Evolutionary conservation across 2,329 filamentous ascomycete genomes (phyloP).

Genomic region (Penicillium sp.): DNA sequence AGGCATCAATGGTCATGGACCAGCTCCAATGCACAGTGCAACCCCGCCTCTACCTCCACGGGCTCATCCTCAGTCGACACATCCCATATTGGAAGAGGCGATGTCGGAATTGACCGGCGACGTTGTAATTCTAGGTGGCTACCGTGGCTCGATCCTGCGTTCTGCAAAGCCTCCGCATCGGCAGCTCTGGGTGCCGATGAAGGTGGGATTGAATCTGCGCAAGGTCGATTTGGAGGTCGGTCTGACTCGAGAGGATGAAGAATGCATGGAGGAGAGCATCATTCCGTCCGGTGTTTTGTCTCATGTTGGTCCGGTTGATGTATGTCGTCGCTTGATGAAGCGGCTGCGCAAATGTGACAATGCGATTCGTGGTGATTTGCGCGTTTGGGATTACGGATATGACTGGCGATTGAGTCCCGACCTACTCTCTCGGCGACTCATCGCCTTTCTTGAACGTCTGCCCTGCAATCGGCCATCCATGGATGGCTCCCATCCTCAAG

Average conservation of each 20-base stretch:
- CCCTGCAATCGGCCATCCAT: constrained; percentile 60
- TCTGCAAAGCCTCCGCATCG: constrained; percentile 74
- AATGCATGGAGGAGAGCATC: constrained; percentile 74
- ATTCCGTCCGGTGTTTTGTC: constrained; percentile 83
- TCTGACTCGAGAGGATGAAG: constrained; percentile 68
- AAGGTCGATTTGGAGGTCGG: constrained; percentile 90
- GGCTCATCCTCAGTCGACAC: constrained; percentile 27
- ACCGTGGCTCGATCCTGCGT: constrained; percentile 81
- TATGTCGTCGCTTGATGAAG: constrained; percentile 75
- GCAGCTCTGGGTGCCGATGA: constrained; percentile 92
- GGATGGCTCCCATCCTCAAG: constrained; percentile 41
- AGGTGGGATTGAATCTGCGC: constrained; percentile 82
- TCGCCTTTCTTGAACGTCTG: constrained; percentile 64
- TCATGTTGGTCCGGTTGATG: constrained; percentile 85
- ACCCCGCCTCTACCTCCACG: constrained; percentile 18
- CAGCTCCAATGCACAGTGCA: constrained; percentile 2
- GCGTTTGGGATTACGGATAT: constrained; percentile 87
- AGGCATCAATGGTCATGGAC: constrained; percentile 5
- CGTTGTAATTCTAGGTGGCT: constrained; percentile 81
- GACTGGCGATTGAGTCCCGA: constrained; percentile 88
- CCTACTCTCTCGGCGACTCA: constrained; percentile 65
- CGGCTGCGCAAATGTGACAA: constrained; percentile 70
- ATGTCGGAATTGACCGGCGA: constrained; percentile 72
- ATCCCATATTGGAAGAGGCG: constrained; percentile 51
- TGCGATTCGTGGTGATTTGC: constrained; percentile 61